A percentile compares a stretch with the other conserved stretches of the same genome.
phyloP scores from a whole-genome alignment of 441 rosid species.

The Viola pubescens region DNA sequence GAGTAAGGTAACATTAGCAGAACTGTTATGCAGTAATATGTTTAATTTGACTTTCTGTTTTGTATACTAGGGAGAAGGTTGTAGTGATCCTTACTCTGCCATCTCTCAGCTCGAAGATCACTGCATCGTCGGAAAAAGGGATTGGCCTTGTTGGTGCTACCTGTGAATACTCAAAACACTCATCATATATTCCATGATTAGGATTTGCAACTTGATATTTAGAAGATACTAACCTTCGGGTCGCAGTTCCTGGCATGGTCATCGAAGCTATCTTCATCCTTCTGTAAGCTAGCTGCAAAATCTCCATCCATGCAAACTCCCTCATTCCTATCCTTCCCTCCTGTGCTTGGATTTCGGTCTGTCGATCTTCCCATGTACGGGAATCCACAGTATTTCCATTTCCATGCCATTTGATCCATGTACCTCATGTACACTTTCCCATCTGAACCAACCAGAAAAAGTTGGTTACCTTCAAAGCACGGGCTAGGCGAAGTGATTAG shows the following conservation, averaged over 20 bases:
- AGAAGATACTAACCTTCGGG: slow-evolving; percentile 32
- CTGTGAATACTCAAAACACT: slow-evolving; percentile 24
- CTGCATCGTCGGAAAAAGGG: slow-evolving; percentile 47
- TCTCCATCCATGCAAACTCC: slow-evolving; percentile 32
- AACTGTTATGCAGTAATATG: background rate
- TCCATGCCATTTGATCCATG: slow-evolving; percentile 48
- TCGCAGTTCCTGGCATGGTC: slow-evolving; percentile 32
- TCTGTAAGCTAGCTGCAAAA: slow-evolving; percentile 23
- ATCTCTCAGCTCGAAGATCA: slow-evolving; percentile 59
- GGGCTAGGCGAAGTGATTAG: slow-evolving; percentile 54
- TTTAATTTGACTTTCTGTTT: no score
- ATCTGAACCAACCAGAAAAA: slow-evolving; percentile 54
- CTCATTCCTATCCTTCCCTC: slow-evolving; percentile 10
- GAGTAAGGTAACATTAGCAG: background rate
- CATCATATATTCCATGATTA: background rate
- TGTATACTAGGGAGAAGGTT: background rate
- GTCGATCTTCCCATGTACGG: slow-evolving; percentile 24
- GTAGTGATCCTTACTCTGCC: slow-evolving; percentile 50
- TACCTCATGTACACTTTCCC: slow-evolving; percentile 57
- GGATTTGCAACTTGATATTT: background rate
- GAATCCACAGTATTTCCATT: slow-evolving; percentile 48
- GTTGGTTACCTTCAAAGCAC: slow-evolving; percentile 41
- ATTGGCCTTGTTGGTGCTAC: slow-evolving; percentile 59
- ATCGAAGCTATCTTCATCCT: slow-evolving; percentile 24
- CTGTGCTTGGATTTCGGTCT: slow-evolving; percentile 17